Evolutionary conservation across 2,329 filamentous ascomycete genomes (phyloP), one percentile per base, ranked within the genome.

Genomic region (Trichoderma atroviride): DNA sequence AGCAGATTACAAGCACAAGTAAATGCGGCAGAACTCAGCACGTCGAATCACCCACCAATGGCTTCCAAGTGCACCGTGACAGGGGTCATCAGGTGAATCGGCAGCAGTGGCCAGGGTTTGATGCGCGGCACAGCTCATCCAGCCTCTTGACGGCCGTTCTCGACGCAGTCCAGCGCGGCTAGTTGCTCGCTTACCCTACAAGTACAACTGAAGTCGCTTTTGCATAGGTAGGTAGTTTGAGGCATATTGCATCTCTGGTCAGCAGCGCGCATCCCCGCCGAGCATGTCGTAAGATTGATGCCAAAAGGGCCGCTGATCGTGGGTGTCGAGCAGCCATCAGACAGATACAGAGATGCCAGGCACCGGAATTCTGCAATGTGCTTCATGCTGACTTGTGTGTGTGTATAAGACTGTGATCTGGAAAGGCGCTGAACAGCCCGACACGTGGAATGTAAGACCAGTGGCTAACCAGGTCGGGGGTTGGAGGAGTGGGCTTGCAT

Each of bases 371-470:
- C 19, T 43, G 40, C 19, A 27, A 27, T 65, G 53, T 57, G 52
- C 37, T 19, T n/a, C 53, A 13, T 40, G 63, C 63, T 58, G 63
- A 66, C 63, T n/a, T 10, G 22, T 43, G 29, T 16, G 24, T 53
- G 13, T 35, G 37, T 37, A 58, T 50, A 33, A 40, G n/a, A 27
- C 57, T 16, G 43, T 59, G 55, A 37, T 47, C 40, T 59, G 40
- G 63, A 47, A 56, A 66, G 47, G 27, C 43, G 35, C 63, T 37
- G 63, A 59, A 37, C 40, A 29, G 11, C 55, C 37, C 63, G 55
- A 67, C 63, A 67, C 63, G 63, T 67, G 63, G 63, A 59, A 59
- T 59, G 63, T 67, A 50, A 67, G 63, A 67, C 53, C 63, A 59
- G 55, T 33, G 55, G 63, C 63, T 55, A 43, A 35, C 63, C 61